Evolutionary conservation across 2,329 filamentous ascomycete species (phyloP), one percentile per base, ranked within the genome.

Genomic region (Pseudonectria foliicola): DNA sequence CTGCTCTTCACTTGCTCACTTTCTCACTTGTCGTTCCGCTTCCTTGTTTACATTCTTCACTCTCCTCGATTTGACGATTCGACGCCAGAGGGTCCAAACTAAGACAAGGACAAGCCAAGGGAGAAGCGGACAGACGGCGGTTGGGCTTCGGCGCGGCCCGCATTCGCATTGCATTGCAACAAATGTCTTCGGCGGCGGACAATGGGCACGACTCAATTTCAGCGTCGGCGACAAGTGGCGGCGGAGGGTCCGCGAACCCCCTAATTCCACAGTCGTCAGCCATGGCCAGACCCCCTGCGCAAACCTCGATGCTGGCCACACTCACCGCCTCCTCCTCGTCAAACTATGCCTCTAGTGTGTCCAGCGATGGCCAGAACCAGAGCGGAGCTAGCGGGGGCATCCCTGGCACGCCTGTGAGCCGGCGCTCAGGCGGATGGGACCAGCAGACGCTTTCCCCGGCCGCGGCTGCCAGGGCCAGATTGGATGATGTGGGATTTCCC

Each of bases 261-360:
- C 18, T 27, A 21, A 8, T 21, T 21, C 18, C 8, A 13, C 34
- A 30, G 30, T 26, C 39, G 13, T 37, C 43, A 27, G 31, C 38
- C 13, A 27, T 40, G 39, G 38, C 31, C 15, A 37, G 29, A 21
- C 7, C 32, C 40, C 44, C 32, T 42, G 40, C 21, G 13, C 39
- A 43, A 27, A 29, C 26, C 11, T 32, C 34, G 15, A 40, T 31
- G 27, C 34, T 37, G 25, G n/a, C n/a, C n/a, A 31, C 41, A 29
- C 45, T 48, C 45, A 48, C 42, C 44, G 45, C 45, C 25, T 47
- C 45, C 7, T 46, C 44, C 3, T 46, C 44, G 18, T 48, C 45
- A 1, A 46, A 43, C 38, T 48, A 48, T 29, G 28, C 44, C 39
- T 38, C 36, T 37, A 48, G 45, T 34, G 44, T 47, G 27, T 48